A percentile compares a stretch with the other conserved stretches of the same genome.
These are phyloP conservation scores for Mallotus nudiflorus DNA, from an alignment of 345 rosid genomes.

Conservation along the genomic window DNA sequence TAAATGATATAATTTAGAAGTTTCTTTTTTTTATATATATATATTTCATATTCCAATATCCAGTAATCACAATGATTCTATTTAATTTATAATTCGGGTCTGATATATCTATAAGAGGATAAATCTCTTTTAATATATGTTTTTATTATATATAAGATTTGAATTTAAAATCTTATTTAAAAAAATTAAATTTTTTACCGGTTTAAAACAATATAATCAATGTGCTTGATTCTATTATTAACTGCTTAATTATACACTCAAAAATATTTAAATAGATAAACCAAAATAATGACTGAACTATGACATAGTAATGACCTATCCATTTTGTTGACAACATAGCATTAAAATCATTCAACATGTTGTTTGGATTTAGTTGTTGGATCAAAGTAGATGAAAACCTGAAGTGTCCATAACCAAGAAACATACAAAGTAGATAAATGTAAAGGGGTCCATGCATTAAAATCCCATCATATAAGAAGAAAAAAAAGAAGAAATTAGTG, in stretches of 20 bases:
- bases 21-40: too few species aligned
- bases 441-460: constrained; percentile 14
- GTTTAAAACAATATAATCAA: too few species aligned
- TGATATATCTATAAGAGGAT: too few species aligned
- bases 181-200: too few species aligned
- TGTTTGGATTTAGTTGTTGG: constrained; percentile 16
- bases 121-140: too few species aligned
- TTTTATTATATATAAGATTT: too few species aligned
- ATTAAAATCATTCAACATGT: not conserved
- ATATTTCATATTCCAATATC: too few species aligned
- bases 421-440: constrained; percentile 1
- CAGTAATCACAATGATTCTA: too few species aligned
- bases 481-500: not conserved
- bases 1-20: too few species aligned
- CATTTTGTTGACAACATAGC: not conserved
- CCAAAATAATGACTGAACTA: not conserved
- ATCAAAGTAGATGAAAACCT: constrained; percentile 4
- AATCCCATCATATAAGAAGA: not conserved
- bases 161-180: too few species aligned
- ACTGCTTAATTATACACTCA: not conserved
- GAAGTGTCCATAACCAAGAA: constrained; percentile 1
- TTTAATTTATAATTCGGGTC: too few species aligned
- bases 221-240: too few species aligned
- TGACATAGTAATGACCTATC: not conserved
- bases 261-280: not conserved